Evolutionary conservation across 805 yeast genomes (phyloP).

Genomic region (Kodamaea jinghongensis): DNA sequence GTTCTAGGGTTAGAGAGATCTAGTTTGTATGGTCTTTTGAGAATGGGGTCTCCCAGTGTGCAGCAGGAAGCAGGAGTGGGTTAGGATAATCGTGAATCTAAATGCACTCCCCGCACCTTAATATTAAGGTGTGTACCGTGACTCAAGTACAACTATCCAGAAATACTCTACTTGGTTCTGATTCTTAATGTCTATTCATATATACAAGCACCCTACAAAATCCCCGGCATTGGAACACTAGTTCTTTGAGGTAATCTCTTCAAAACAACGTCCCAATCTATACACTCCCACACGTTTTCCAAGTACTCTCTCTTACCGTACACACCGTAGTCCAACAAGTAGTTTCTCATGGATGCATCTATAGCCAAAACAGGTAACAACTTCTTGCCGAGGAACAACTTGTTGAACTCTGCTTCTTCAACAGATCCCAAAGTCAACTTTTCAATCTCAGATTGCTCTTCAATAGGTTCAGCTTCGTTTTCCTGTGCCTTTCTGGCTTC

Average conservation of each 20-base stretch:
- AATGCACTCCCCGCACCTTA: no score
- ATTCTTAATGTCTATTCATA: neutral
- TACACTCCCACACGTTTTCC: conserved; percentile 44
- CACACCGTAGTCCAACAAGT: conserved; percentile 73
- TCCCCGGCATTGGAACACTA: conserved; percentile 13
- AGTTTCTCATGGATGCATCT: conserved; percentile 70
- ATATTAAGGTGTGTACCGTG: no score
- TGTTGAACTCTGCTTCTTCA: conserved; percentile 40
- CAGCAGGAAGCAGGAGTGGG: no score
- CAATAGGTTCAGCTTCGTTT: conserved; percentile 1
- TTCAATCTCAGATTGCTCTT: conserved; percentile 12
- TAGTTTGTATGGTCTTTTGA: no score
- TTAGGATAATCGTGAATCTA: no score
- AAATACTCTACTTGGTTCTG: no score
- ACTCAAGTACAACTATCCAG: no score
- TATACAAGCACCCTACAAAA: conserved; percentile 1
- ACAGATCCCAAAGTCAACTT: conserved; percentile 34
- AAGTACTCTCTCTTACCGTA: conserved; percentile 47
- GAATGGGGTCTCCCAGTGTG: no score
- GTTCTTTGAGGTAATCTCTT: conserved; percentile 35
- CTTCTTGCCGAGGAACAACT: conserved; percentile 35
- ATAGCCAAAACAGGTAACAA: conserved; percentile 63
- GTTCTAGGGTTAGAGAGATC: no score
- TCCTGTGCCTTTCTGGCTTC: conserved; percentile 20
- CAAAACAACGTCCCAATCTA: conserved; percentile 42